Percentiles rank a stretch among this genome's conserved stretches.
Evolutionary conservation across 2,329 filamentous ascomycete genomes (phyloP).

Genomic region (Podosphaera fusca): DNA sequence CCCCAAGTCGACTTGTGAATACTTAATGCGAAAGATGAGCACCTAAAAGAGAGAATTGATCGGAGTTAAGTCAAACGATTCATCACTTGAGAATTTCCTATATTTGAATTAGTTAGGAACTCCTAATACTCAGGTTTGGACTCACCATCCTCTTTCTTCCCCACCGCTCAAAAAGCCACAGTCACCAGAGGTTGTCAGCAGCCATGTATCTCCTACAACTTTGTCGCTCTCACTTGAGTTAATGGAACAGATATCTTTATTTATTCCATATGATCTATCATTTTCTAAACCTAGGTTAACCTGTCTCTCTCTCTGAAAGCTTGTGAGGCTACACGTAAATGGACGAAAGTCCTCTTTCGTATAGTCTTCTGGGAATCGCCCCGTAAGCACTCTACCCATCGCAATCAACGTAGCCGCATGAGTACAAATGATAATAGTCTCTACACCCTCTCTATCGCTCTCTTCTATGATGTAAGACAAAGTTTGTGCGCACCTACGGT

Average conservation of each 20-base stretch:
- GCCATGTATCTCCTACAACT: conserved; percentile 57
- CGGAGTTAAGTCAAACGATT: conserved; percentile 22
- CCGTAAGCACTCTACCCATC: conserved; percentile 62
- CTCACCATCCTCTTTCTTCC: conserved; percentile 72
- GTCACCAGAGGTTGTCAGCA: conserved; percentile 58
- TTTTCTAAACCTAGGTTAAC: neutral
- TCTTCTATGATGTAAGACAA: conserved; percentile 46
- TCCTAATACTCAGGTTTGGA: conserved; percentile 5
- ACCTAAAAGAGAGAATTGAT: conserved; percentile 11
- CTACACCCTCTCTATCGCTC: conserved; percentile 46
- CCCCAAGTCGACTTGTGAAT: too few species aligned
- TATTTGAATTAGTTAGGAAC: neutral
- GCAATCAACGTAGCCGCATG: conserved; percentile 83
- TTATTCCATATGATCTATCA: conserved; percentile 14
- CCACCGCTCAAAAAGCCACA: conserved; percentile 61
- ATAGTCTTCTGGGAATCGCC: conserved; percentile 45
- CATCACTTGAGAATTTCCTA: conserved; percentile 32
- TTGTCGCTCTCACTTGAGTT: conserved; percentile 19
- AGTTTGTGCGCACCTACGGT: conserved; percentile 52
- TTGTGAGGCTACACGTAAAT: conserved; percentile 61
- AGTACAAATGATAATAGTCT: conserved; percentile 57
- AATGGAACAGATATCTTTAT: conserved; percentile 16
- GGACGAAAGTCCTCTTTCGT: conserved; percentile 61
- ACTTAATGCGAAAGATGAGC: conserved; percentile 3
- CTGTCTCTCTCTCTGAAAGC: conserved; percentile 28